Percentiles rank a stretch among this genome's conserved stretches.
These are phyloP conservation scores for Fusarium sp. DNA, from an alignment of 2,329 filamentous ascomycete genomes.

Conservation along the genomic window DNA sequence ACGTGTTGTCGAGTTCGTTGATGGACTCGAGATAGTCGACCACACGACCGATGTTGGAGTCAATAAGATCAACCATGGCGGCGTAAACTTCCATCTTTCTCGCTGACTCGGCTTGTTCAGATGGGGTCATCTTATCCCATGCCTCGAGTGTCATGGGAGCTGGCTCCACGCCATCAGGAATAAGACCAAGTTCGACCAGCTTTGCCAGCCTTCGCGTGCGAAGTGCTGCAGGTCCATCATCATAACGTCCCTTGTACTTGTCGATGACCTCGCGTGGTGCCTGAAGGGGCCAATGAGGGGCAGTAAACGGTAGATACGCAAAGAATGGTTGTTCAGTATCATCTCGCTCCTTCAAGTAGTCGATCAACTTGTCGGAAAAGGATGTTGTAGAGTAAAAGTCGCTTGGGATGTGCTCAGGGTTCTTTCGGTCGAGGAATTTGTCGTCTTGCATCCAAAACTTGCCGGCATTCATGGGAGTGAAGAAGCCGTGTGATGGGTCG, in stretches of 20 bases:
- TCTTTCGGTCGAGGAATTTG: conserved; percentile 48
- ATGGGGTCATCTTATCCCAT: conserved; percentile 30
- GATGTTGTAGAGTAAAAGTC: conserved; percentile 66
- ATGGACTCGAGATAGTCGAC: neutral
- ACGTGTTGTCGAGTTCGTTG: neutral
- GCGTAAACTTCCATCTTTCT: conserved; percentile 60
- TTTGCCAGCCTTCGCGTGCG: neutral
- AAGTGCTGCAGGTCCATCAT: neutral
- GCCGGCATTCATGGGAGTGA: conserved; percentile 8
- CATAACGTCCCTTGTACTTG: neutral
- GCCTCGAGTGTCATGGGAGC: conserved; percentile 58
- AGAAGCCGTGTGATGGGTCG: conserved; percentile 13
- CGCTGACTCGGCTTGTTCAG: conserved; percentile 21
- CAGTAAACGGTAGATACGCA: neutral
- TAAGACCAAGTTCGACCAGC: neutral
- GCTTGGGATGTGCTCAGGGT: conserved; percentile 54
- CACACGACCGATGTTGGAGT: neutral
- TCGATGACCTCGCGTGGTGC: neutral
- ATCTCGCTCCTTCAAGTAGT: conserved; percentile 57
- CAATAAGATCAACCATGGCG: conserved; percentile 68
- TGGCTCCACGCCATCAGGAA: neutral
- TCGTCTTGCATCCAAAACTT: conserved; percentile 57
- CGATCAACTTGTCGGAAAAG: conserved; percentile 63
- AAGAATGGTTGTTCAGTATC: neutral
- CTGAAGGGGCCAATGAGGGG: neutral